These are phyloP conservation scores for Alopecurus myosuroides DNA, from an alignment of 176 grass and related monocot genomes.

Conservation along the genomic window DNA sequence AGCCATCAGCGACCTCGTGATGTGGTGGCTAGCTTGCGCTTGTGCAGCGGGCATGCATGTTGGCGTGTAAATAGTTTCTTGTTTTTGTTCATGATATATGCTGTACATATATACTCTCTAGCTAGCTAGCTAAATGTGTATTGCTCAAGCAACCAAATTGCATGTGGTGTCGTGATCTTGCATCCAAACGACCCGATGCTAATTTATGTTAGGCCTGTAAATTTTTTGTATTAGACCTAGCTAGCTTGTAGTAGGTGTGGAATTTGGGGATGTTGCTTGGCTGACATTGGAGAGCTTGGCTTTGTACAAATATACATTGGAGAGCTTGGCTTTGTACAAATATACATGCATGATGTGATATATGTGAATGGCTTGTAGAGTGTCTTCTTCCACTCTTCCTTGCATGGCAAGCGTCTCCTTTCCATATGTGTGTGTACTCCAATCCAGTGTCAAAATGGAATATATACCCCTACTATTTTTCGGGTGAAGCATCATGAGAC, in stretches of 20 bases:
- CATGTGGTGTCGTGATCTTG: background rate
- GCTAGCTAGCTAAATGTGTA: background rate
- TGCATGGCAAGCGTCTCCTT: background rate
- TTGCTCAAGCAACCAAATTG: background rate
- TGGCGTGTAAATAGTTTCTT: background rate
- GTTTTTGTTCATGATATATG: background rate
- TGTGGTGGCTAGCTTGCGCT: background rate
- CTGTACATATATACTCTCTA: background rate
- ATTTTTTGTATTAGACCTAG: background rate
- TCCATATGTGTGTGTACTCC: slow-evolving; percentile 11
- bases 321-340: slow-evolving; percentile 16
- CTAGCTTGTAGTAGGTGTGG: background rate
- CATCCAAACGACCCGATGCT: background rate
- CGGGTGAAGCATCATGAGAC: background rate
- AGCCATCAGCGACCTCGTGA: slow-evolving; percentile 29
- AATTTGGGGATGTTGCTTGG: slow-evolving; percentile 6
- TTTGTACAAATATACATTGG: background rate
- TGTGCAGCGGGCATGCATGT: too few relatives aligned
- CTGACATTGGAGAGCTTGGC: slow-evolving; percentile 23
- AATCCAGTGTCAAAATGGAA: background rate
- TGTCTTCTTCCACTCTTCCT: too few relatives aligned
- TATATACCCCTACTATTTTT: background rate
- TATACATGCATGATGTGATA: background rate
- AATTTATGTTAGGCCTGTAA: background rate
- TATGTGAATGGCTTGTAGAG: background rate